These are phyloP conservation scores for Calonectria pseudoreteaudii DNA, from an alignment of 2,329 filamentous ascomycete species.

Conservation along the genomic window DNA sequence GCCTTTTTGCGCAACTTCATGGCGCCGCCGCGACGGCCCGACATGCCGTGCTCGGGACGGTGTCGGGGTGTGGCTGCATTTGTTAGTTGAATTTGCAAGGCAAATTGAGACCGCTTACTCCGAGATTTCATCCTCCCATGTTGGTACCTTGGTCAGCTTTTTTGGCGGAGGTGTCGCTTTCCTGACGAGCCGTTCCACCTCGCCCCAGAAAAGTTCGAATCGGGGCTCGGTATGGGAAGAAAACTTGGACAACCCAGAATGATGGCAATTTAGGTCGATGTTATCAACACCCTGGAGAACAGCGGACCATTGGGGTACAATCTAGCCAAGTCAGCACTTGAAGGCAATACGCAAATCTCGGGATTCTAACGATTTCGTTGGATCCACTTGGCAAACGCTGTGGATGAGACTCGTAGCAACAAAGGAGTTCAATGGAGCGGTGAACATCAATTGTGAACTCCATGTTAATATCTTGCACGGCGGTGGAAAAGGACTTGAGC, in stretches of 20 bases:
- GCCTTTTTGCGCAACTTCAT: constrained; percentile 16
- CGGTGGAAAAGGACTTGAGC: constrained; percentile 31
- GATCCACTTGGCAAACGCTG: constrained; percentile 31
- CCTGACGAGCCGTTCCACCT: constrained; percentile 32
- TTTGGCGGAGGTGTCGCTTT: constrained; percentile 17
- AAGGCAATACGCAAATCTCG: neutral
- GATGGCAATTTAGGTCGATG: constrained; percentile 35
- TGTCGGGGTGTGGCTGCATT: neutral
- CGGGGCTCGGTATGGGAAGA: constrained; percentile 29
- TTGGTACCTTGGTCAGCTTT: constrained; percentile 27
- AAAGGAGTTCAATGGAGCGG: constrained; percentile 34
- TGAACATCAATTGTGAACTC: constrained; percentile 38
- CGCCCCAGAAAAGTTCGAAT: constrained; percentile 37
- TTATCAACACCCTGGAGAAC: constrained; percentile 36
- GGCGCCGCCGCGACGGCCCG: constrained; percentile 12
- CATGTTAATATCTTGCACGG: constrained; percentile 38
- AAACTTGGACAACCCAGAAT: constrained; percentile 34
- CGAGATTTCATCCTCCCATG: constrained; percentile 26
- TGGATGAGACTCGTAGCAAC: constrained; percentile 36
- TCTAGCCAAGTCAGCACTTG: constrained; percentile 21
- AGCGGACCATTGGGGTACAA: constrained; percentile 37
- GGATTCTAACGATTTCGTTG: constrained; percentile 30
- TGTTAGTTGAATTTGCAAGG: neutral
- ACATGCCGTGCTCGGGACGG: neutral
- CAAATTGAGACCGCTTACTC: neutral